phyloP scores from a whole-genome alignment of 2,329 filamentous ascomycete genomes.

The Sporothrix luriei region DNA sequence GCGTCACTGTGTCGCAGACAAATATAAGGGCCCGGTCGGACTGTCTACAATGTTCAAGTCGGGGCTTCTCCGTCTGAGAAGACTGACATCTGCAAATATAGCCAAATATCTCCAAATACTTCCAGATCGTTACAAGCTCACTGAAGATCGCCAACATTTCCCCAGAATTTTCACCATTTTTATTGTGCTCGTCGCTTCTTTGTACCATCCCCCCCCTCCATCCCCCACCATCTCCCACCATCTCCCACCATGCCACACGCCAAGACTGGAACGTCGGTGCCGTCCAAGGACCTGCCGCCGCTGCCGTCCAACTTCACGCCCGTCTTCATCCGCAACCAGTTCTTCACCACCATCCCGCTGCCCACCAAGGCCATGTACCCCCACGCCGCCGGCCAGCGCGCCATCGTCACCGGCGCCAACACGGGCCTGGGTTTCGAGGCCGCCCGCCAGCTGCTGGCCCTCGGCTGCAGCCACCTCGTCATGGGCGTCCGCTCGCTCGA shows the following conservation, averaged over 20 bases:
- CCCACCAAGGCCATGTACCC: conserved; percentile 28
- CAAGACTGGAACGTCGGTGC: not conserved
- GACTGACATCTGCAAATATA: not conserved
- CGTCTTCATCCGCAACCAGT: conserved; percentile 33
- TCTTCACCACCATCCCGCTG: conserved; percentile 30
- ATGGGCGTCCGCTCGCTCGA: conserved; percentile 34
- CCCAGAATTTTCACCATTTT: not conserved
- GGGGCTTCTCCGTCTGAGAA: not conserved
- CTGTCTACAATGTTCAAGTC: not conserved
- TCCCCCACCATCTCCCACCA: no score
- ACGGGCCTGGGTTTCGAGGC: conserved; percentile 34
- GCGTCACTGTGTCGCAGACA: not conserved
- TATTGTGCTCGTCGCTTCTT: not conserved
- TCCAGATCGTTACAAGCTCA: not conserved
- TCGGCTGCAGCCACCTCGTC: conserved; percentile 32
- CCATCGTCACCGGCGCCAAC: conserved; percentile 34
- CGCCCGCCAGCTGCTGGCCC: conserved; percentile 33
- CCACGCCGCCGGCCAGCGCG: conserved; percentile 12
- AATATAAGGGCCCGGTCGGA: no score
- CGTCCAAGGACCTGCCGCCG: conserved; percentile 30
- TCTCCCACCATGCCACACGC: conserved; percentile 19
- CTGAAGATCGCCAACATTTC: not conserved
- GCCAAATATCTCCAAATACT: not conserved
- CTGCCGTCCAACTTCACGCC: conserved; percentile 19
- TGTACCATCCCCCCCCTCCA: no score